Base-by-base conservation (phyloP, 2,329 filamentous ascomycete species). In the Ascosphaera apis region DNA sequence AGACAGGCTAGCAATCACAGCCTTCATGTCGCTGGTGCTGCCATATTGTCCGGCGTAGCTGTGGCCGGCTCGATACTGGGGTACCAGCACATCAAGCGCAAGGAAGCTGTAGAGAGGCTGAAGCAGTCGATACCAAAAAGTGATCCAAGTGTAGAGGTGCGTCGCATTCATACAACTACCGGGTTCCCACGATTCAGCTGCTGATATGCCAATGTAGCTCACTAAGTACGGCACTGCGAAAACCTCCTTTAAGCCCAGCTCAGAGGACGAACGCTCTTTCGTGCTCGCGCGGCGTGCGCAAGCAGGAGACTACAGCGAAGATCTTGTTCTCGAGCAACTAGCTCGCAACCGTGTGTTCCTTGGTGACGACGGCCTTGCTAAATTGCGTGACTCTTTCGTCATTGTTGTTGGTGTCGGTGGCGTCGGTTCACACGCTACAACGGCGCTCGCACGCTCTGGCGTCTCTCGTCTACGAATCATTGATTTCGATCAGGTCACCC, bases 401-500 rank as follows among this genome's bases (percentile, higher is more conserved):
- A 66, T 95, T 28, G 69, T 98, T 1, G 83, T 98, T 8, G 88
- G 88, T 3, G 86, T 83, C 45, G 88, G 88, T 42, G 88, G 88
- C 31, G 88, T 98, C 3, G 88, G 88, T 33, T 93, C 83, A 4
- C 91, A 98, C 60, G 84, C 81, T 42, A 70, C 76, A 3, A 76
- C 84, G 1, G 76, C 88, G 3, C 70, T 98, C 19, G 77, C 82
- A 3, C 75, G 88, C 19, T 92, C 84, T 0, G 88, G 88, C 21
- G 82, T 91, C 31, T 75, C 77, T n/a, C 76, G 73, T 46, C 66
- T 98, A 37, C 75, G 88, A 1, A 67, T 98, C 27, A 72, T 98
- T 45, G 88, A 98, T 55, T 98, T 98, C 52, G 88, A 98, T 53
- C 88, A 98, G 63, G 86, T 98, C 23, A 91, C 84, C 0, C 64